Percentiles rank a stretch among this genome's conserved stretches.
These are phyloP conservation scores for Neurospora cerealis DNA, from an alignment of 495 filamentous ascomycete species.

Conservation along the genomic window DNA sequence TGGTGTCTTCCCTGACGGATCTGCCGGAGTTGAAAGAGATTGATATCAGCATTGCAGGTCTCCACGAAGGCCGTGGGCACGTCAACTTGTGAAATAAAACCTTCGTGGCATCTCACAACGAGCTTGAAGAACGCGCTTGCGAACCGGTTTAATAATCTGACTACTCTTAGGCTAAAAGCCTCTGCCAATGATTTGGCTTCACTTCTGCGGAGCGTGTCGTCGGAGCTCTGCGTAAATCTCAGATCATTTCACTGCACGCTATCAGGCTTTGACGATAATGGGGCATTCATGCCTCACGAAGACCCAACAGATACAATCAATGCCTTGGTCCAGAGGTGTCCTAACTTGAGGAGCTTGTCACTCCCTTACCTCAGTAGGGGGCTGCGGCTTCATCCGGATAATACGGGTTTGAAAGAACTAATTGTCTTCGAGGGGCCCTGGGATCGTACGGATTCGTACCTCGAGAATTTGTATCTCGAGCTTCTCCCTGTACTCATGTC, in stretches of 20 bases:
- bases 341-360: neutral
- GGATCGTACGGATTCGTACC: fast-evolving
- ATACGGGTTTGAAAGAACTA: neutral
- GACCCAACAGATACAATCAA: neutral
- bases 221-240: neutral
- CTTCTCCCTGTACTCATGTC: neutral
- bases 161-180: neutral
- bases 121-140: neutral
- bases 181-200: neutral
- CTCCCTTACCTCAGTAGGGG: neutral
- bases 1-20: neutral
- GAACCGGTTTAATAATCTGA: neutral
- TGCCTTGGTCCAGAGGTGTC: neutral
- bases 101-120: neutral
- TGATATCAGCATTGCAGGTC: neutral
- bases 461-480: neutral
- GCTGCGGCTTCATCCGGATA: neutral
- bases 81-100: neutral
- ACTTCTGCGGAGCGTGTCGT: neutral
- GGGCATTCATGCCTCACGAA: neutral
- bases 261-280: neutral
- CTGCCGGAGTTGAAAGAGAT: neutral
- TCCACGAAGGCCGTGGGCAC: neutral
- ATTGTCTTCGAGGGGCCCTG: neutral
- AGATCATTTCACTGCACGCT: neutral